Evolutionary conservation across 805 yeast genomes (phyloP).

Genomic region (Ogataea sp.): DNA sequence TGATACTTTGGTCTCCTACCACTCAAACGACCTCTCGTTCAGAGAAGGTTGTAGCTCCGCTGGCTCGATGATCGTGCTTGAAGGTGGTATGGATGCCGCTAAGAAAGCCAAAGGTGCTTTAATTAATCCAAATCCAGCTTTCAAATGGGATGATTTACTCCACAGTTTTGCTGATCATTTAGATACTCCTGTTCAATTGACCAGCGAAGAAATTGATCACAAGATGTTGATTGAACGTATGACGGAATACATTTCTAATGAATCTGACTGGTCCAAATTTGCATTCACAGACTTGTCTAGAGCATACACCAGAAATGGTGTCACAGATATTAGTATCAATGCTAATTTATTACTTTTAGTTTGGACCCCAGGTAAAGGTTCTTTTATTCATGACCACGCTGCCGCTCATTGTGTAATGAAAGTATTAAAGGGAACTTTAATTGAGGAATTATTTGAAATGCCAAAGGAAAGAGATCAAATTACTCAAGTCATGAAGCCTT

Average conservation of each 20-base stretch:
- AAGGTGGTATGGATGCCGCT: too few species aligned
- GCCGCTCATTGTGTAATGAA: conserved; percentile 73
- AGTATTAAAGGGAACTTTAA: conserved; percentile 48
- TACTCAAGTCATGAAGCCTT: conserved; percentile 10
- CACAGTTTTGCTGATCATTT: background rate
- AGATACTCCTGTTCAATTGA: conserved; percentile 1
- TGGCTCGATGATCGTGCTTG: background rate
- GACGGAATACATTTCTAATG: conserved; percentile 38
- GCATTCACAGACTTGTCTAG: conserved; percentile 45
- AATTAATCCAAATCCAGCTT: background rate
- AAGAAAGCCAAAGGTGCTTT: background rate
- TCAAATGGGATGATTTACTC: background rate
- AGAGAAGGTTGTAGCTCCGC: conserved; percentile 1
- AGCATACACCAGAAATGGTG: conserved; percentile 63
- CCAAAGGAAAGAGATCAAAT: conserved; percentile 26
- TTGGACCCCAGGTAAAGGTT: conserved; percentile 61
- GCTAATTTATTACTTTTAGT: conserved; percentile 63
- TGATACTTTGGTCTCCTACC: background rate
- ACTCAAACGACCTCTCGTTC: background rate
- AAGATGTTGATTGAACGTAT: conserved; percentile 34
- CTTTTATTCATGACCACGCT: conserved; percentile 69
- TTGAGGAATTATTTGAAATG: conserved; percentile 47
- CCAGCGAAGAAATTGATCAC: conserved; percentile 44
- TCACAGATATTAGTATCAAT: conserved; percentile 59
- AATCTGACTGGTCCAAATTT: conserved; percentile 49